Percentiles rank a stretch among this genome's conserved stretches.
These are phyloP conservation scores for Umbelopsis ramanniana DNA, from an alignment of 192 early-diverging fungal genomes.

Conservation along the genomic window DNA sequence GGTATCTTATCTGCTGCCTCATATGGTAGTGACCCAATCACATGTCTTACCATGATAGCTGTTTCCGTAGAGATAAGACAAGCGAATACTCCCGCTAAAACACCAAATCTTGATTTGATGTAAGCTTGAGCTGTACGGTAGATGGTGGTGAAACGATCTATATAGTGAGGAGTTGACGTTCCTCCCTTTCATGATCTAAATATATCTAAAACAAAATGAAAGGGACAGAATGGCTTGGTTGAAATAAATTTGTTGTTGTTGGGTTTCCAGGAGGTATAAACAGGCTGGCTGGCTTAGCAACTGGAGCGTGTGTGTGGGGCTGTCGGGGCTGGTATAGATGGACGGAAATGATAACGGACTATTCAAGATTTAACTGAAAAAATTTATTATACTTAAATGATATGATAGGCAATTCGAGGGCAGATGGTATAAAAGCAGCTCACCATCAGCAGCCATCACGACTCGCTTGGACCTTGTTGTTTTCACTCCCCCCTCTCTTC, in stretches of 20 bases:
- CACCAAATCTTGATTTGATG: conserved; percentile 5
- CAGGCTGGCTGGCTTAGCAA: not conserved
- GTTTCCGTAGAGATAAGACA: conserved; percentile 24
- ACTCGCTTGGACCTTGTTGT: not conserved
- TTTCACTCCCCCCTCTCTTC: conserved; percentile 5
- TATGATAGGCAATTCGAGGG: conserved; percentile 18
- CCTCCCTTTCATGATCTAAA: not conserved
- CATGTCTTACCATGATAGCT: conserved; percentile 24
- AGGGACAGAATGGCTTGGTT: too few species aligned
- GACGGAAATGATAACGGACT: conserved; percentile 22
- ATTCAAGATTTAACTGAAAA: conserved; percentile 19
- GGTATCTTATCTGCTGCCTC: conserved; percentile 20
- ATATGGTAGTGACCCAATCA: conserved; percentile 17
- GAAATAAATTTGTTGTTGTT: too few species aligned
- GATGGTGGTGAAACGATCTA: not conserved
- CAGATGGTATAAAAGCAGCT: conserved; percentile 1
- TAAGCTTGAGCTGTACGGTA: not conserved
- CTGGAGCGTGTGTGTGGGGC: not conserved
- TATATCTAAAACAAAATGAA: not conserved
- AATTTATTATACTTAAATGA: conserved; percentile 2
- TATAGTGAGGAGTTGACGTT: not conserved
- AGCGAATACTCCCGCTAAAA: conserved; percentile 21
- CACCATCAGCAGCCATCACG: not conserved
- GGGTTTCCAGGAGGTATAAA: not conserved
- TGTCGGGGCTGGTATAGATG: conserved; percentile 13